Evolutionary conservation across 768 basidiomycete genomes (phyloP).

Genomic region (Tulasnella sp.): DNA sequence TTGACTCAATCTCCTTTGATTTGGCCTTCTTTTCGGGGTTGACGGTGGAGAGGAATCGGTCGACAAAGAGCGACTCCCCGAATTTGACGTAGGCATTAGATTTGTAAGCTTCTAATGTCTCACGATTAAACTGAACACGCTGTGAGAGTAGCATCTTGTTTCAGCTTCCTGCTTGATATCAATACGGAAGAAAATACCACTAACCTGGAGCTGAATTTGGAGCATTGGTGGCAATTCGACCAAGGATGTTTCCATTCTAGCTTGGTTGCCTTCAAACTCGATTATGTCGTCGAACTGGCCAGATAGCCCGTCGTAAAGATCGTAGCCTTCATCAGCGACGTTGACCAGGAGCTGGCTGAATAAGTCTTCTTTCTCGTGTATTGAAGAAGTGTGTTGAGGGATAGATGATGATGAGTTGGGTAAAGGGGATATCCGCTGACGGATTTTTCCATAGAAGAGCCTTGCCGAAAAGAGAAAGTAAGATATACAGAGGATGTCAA

Average conservation of each 20-base stretch:
- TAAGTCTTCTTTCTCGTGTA: conserved; percentile 80
- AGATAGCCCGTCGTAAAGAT: conserved; percentile 88
- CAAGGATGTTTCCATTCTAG: conserved; percentile 75
- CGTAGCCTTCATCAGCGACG: conserved; percentile 77
- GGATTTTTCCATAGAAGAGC: conserved; percentile 82
- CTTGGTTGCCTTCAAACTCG: conserved; percentile 79
- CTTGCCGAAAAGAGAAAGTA: conserved; percentile 29
- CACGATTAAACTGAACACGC: conserved; percentile 91
- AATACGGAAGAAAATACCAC: conserved; percentile 18
- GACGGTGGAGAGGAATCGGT: conserved; percentile 77
- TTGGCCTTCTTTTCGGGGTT: conserved; percentile 58
- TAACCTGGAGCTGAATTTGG: conserved; percentile 91
- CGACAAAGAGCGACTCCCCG: conserved; percentile 76
- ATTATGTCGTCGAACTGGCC: conserved; percentile 83
- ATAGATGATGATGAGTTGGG: conserved; percentile 21
- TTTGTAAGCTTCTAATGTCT: conserved; percentile 86
- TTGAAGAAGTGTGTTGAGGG: conserved; percentile 29
- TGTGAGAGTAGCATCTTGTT: conserved; percentile 24
- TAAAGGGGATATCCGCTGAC: conserved; percentile 41
- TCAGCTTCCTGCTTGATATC: too few species aligned
- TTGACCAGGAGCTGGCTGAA: conserved; percentile 94
- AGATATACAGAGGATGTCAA: neutral
- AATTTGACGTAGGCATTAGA: conserved; percentile 93
- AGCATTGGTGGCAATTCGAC: conserved; percentile 82
- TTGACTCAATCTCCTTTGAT: conserved; percentile 57